These are phyloP conservation scores for Hyphopichia pseudoburtonii DNA, from an alignment of 1,139 yeast genomes.

Conservation along the genomic window DNA sequence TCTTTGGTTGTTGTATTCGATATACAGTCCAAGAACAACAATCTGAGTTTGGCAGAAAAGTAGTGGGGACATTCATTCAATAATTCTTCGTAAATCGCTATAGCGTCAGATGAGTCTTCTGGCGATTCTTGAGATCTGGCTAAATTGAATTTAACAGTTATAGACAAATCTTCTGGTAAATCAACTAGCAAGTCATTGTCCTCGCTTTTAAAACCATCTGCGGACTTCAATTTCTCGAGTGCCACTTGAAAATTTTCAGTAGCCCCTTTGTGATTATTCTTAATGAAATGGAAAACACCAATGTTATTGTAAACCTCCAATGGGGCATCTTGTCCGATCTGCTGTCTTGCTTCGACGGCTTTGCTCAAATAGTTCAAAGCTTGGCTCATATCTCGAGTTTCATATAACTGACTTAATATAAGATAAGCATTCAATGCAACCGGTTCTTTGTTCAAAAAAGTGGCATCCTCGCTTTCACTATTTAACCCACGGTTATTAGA, in stretches of 20 bases:
- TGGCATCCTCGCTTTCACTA: conserved; percentile 25
- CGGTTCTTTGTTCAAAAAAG: conserved; percentile 51
- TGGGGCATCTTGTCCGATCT: conserved; percentile 51
- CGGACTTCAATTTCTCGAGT: conserved; percentile 19
- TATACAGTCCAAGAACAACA: conserved; percentile 53
- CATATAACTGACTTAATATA: conserved; percentile 67
- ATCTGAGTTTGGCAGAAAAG: conserved; percentile 73
- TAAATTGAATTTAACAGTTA: conserved; percentile 58
- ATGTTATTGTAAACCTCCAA: conserved; percentile 76
- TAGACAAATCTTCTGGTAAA: conserved; percentile 31
- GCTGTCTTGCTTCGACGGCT: conserved; percentile 54
- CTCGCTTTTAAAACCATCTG: conserved; percentile 19
- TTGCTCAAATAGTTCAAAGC: conserved; percentile 57
- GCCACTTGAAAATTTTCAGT: conserved; percentile 51
- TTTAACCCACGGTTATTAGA: conserved; percentile 47
- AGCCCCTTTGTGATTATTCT: conserved; percentile 52
- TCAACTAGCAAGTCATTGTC: conserved; percentile 28
- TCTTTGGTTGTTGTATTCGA: conserved; percentile 33
- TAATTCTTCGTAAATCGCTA: conserved; percentile 54
- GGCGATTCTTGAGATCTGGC: conserved; percentile 62
- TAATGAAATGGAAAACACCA: conserved; percentile 79
- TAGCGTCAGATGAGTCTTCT: conserved; percentile 41
- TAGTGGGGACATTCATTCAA: conserved; percentile 65
- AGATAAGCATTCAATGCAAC: conserved; percentile 69
- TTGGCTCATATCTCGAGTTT: conserved; percentile 57